phyloP scores from a whole-genome alignment of 2,329 filamentous ascomycete species.

The Escovopsis sp. region DNA sequence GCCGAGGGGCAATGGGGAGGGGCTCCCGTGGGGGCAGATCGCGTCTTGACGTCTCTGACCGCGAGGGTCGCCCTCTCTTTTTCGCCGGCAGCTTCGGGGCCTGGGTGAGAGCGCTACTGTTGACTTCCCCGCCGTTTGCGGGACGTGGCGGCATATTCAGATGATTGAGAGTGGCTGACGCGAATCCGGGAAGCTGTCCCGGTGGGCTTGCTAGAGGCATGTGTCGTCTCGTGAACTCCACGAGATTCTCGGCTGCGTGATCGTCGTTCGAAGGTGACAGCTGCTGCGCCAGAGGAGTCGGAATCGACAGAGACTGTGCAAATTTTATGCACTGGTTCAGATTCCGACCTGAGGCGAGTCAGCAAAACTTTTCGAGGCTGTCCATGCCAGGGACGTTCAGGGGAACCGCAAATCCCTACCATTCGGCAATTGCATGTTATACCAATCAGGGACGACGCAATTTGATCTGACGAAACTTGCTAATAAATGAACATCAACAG shows the following conservation, averaged over 20 bases:
- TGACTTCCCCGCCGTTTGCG: conserved; percentile 5
- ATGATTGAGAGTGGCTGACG: conserved; percentile 3
- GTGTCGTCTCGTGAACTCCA: conserved; percentile 2
- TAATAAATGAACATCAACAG: conserved; percentile 30
- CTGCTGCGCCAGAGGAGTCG: conserved; percentile 7
- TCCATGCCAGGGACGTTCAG: neutral
- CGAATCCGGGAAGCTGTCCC: neutral
- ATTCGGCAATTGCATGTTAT: conserved; percentile 31
- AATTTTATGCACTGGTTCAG: conserved; percentile 31
- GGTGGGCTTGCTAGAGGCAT: neutral
- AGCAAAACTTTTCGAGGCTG: neutral
- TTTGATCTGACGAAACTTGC: conserved; percentile 31
- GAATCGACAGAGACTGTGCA: conserved; percentile 23
- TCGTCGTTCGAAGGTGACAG: conserved; percentile 3
- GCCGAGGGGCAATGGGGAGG: conserved; percentile 18
- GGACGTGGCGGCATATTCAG: conserved; percentile 13
- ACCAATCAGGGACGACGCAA: conserved; percentile 29
- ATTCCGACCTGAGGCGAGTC: conserved; percentile 25
- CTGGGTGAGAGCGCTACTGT: conserved; percentile 4
- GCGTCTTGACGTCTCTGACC: conserved; percentile 25
- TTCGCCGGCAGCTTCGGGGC: conserved; percentile 1
- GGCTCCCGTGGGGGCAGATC: conserved; percentile 18
- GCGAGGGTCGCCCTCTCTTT: conserved; percentile 32
- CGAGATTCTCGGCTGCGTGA: conserved; percentile 1
- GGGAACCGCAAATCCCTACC: conserved; percentile 19